Base-by-base conservation (phyloP, 2,329 filamentous ascomycete genomes). In the Sphaerulina populicola region DNA sequence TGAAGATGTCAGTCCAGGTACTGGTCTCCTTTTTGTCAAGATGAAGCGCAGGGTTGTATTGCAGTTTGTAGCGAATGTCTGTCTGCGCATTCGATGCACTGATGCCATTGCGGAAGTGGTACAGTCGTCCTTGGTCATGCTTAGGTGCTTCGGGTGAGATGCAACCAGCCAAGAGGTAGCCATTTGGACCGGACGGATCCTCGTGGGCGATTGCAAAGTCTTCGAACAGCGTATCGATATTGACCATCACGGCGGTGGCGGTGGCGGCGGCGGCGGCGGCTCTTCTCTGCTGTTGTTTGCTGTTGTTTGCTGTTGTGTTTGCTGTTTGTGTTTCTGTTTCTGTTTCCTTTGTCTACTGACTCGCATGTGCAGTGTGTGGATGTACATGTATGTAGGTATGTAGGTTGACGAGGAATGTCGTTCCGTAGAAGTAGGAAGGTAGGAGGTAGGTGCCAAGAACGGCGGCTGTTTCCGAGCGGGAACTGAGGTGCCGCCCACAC, bases 1-100 rank as follows among this genome's bases (percentile, higher is more conserved):
- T 74, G 65, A 90, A 94, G 29, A 97, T 82, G 36, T 95, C 90
- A 0, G 84, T 75, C 93, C 93, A 98, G n/a, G 83, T 84, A 52
- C 77, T 79, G 21, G 80, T 74, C 71, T 95, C 88, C 29, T 74
- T 72, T 52, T 73, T 75, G 23, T 74, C 71, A 14, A 68, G 57
- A 6, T 56, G 58, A 7, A 64, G 51, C 11, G 57, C 57, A 49
- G 76, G 77, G 60, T 76, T 81, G 58, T 83, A 81, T 53, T 91
- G 79, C 51, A 93, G 77, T 41, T 72, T 69, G 63, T 86, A 82
- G 51, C 83, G 82, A 48, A 96, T 75, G 61, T 93, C 85, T 33
- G 76, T 74, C 57, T 82, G 81, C 44, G 83, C 74, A 60, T 80
- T 80, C 58, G 80, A 76, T 42, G 76, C 69, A 64, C 86, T 88